A percentile compares a stretch with the other conserved stretches of the same genome.
phyloP scores from a whole-genome alignment of 2,329 filamentous ascomycete species.

The Microdochium nivale region DNA sequence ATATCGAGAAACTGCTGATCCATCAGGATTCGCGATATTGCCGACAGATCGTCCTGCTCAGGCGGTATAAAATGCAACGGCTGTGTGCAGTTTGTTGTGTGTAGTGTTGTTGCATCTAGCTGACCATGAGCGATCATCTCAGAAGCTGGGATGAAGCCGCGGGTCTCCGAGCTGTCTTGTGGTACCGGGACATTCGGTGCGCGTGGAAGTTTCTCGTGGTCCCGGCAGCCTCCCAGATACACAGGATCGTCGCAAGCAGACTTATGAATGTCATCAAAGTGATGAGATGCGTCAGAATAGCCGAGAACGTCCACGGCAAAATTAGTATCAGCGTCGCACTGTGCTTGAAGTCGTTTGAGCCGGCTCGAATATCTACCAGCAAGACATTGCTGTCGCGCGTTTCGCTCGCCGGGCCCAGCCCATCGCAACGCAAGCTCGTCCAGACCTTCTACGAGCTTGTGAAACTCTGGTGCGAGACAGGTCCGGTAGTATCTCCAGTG shows the following conservation, averaged over 20 bases:
- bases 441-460: constrained; percentile 16
- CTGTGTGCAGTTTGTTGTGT: background rate
- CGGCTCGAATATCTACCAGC: constrained; percentile 12
- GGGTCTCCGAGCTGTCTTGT: no score
- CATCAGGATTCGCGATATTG: constrained; percentile 17
- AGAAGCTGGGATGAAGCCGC: no score
- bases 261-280: background rate
- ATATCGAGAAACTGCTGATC: constrained; percentile 13
- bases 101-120: background rate
- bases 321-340: constrained; percentile 3
- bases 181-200: no score
- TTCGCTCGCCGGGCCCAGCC: constrained; percentile 5
- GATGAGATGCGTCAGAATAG: constrained; percentile 5
- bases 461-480: constrained; percentile 5
- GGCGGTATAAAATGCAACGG: background rate
- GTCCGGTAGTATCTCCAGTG: constrained; percentile 4
- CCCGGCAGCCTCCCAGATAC: no score
- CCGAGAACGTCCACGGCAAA: constrained; percentile 6
- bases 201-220: no score
- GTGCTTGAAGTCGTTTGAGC: constrained; percentile 7
- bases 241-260: no score
- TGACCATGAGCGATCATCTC: background rate
- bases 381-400: constrained; percentile 1
- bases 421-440: constrained; percentile 14
- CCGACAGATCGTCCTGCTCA: constrained; percentile 10